These are phyloP conservation scores for Leccinum boreale DNA, from an alignment of 768 basidiomycete genomes.

Conservation along the genomic window DNA sequence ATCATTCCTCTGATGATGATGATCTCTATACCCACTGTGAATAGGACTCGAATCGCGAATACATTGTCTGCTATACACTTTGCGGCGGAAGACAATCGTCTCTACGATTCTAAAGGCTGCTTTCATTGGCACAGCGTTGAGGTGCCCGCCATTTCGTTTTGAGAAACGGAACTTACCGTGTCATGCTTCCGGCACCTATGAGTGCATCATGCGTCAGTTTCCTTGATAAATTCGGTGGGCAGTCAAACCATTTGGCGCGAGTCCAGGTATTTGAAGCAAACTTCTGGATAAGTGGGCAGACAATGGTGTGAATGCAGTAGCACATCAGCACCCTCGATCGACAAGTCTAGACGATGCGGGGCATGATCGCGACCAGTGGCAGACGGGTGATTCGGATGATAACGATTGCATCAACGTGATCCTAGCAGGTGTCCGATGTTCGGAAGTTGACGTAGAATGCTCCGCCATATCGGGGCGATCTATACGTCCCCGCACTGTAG, in stretches of 20 bases:
- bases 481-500: neutral
- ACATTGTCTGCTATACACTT: neutral
- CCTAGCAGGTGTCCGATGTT: too few relatives aligned
- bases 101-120: too few relatives aligned
- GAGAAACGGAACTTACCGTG: too few relatives aligned
- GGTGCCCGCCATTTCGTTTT: too few relatives aligned
- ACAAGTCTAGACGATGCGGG: neutral
- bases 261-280: neutral
- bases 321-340: neutral
- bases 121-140: too few relatives aligned
- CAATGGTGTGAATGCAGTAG: neutral
- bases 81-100: too few relatives aligned
- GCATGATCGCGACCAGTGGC: neutral
- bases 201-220: neutral
- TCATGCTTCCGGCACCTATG: too few relatives aligned
- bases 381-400: neutral
- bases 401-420: neutral
- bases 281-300: too few relatives aligned
- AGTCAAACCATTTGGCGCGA: neutral
- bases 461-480: neutral
- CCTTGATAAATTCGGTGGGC: neutral
- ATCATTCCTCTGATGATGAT: neutral
- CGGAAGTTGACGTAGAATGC: neutral
- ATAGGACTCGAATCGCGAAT: neutral
- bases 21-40: neutral